These are phyloP conservation scores for Daldinia sp. DNA, from an alignment of 2,329 filamentous ascomycete genomes.

Conservation along the genomic window DNA sequence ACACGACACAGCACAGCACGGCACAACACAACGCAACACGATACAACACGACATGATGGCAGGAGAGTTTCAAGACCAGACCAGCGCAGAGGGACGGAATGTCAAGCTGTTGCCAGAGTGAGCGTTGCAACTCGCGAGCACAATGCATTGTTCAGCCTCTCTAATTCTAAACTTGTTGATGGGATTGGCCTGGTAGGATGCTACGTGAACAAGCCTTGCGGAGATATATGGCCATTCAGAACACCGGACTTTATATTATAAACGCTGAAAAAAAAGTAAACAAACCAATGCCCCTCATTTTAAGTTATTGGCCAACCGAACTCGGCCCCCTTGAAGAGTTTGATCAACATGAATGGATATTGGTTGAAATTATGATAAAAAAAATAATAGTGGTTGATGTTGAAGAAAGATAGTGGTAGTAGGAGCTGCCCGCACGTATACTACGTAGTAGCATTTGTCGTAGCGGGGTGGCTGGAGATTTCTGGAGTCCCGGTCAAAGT, in stretches of 20 bases:
- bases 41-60: background rate
- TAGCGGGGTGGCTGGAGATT: conserved; percentile 30
- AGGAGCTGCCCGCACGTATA: conserved; percentile 1
- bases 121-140: conserved; percentile 15
- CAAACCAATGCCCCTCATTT: conserved; percentile 40
- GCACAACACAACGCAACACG: background rate
- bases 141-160: conserved; percentile 46
- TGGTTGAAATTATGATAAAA: conserved; percentile 42
- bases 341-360: conserved; percentile 45
- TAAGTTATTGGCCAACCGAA: conserved; percentile 44
- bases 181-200: conserved; percentile 39
- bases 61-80: conserved; percentile 20
- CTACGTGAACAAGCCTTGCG: conserved; percentile 36
- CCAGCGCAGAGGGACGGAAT: background rate
- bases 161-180: conserved; percentile 30
- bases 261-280: conserved; percentile 47
- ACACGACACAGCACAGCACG: no score
- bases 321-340: conserved; percentile 23
- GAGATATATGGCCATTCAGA: conserved; percentile 41
- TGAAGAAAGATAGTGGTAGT: conserved; percentile 29
- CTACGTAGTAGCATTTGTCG: conserved; percentile 16
- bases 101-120: conserved; percentile 35
- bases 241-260: conserved; percentile 36
- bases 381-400: conserved; percentile 25
- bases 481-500: background rate